Conservation (phyloP, 805 yeast genomes). For the Metschnikowia lunata region DNA sequence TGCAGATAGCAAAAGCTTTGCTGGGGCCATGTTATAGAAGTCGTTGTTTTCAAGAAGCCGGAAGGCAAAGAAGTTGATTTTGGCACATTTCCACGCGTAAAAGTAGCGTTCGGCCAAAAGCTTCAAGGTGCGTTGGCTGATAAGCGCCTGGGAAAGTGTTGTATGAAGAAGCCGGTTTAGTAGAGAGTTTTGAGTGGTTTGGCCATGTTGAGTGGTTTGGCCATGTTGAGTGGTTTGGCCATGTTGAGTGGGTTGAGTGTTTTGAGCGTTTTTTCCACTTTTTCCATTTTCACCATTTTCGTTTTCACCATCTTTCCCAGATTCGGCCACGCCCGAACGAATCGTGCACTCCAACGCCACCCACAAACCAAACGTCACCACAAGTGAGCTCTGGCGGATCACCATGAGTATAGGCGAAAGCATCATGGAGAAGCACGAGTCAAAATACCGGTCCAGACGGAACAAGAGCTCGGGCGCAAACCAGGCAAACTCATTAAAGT, state of each 20-base stretch:
- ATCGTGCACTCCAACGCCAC: slow-evolving; percentile 11
- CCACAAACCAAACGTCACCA: slow-evolving; percentile 11
- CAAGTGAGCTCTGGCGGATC: slow-evolving; percentile 7
- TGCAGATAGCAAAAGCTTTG: neutral
- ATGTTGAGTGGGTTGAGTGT: no score
- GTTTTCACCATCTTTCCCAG: no score
- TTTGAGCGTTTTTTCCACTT: no score
- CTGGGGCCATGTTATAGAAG: slow-evolving; percentile 7
- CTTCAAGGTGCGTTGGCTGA: slow-evolving; percentile 2
- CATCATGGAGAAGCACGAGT: slow-evolving; percentile 9
- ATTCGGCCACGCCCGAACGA: neutral
- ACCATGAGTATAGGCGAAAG: slow-evolving; percentile 12
- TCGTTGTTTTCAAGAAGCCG: slow-evolving; percentile 1
- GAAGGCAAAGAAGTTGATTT: slow-evolving; percentile 9
- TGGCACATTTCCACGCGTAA: slow-evolving; percentile 16
- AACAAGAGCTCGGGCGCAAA: slow-evolving; percentile 13
- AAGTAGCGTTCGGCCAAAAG: slow-evolving; percentile 16
- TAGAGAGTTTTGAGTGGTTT: no score
- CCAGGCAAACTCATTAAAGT: slow-evolving; percentile 15
- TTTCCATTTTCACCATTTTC: no score
- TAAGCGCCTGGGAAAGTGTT: no score
- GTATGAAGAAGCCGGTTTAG: neutral
- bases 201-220: no score
- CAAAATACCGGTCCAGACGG: slow-evolving; percentile 6
- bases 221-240: no score